Evolutionary conservation across 352 stramenopile genomes (phyloP).

Genomic region (Globisporangium apiculatum): DNA sequence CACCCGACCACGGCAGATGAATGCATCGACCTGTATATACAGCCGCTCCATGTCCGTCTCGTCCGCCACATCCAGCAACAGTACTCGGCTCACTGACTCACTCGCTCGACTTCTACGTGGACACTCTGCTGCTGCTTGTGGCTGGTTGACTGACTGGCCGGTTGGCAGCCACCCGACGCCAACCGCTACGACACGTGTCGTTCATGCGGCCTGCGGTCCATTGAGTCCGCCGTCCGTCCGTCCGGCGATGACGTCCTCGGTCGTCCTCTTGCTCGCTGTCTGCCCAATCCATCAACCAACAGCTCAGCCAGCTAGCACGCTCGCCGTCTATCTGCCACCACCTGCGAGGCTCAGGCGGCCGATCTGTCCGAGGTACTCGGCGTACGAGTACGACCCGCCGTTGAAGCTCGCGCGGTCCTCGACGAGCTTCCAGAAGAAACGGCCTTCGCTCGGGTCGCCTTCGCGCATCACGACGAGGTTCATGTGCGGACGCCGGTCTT

Average conservation of each 20-base stretch:
- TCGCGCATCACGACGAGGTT: conserved; percentile 92
- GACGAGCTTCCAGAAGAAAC: conserved; percentile 97
- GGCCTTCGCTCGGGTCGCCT: conserved; percentile 89
- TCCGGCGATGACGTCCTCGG: too few relatives aligned
- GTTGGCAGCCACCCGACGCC: too few relatives aligned
- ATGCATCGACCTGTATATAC: not conserved
- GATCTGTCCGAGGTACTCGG: conserved; percentile 94
- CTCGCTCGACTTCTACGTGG: not conserved
- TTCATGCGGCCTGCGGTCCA: too few relatives aligned
- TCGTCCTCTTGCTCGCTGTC: too few relatives aligned
- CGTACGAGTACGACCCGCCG: conserved; percentile 96
- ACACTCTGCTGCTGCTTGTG: not conserved
- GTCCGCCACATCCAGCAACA: too few relatives aligned
- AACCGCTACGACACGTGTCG: too few relatives aligned
- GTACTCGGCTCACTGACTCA: not conserved
- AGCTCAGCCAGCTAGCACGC: not conserved
- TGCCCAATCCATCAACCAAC: conserved; percentile 6
- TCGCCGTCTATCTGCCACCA: conserved; percentile 49
- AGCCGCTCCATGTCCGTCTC: too few relatives aligned
- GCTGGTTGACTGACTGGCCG: too few relatives aligned
- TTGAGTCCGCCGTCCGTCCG: too few relatives aligned
- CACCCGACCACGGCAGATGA: too few relatives aligned
- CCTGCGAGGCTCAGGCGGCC: conserved; percentile 61
- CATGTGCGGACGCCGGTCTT: conserved; percentile 78
- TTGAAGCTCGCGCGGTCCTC: conserved; percentile 97